Percentiles rank a stretch among this genome's conserved stretches.
phyloP scores from a whole-genome alignment of 1,284 basidiomycete genomes.

The Leucoagaricus sp. region DNA sequence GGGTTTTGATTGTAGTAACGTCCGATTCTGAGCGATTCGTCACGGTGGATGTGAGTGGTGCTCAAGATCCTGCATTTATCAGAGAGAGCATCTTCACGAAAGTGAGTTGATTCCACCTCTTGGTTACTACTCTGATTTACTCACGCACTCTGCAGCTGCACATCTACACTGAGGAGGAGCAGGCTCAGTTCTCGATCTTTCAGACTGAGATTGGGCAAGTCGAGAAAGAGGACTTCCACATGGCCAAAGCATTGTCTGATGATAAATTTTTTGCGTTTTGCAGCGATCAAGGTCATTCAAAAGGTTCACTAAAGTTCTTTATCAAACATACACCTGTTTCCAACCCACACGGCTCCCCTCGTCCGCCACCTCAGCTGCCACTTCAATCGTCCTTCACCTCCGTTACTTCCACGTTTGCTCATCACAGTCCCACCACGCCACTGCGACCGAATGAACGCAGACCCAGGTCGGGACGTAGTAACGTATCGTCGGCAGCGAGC shows the following conservation, averaged over 20 bases:
- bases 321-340: constrained; percentile 64
- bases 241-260: constrained; percentile 69
- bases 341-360: constrained; percentile 52
- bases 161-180: constrained; percentile 80
- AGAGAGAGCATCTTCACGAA: constrained; percentile 85
- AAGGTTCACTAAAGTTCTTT: constrained; percentile 80
- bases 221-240: constrained; percentile 76
- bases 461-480: constrained; percentile 61
- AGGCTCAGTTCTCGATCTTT: constrained; percentile 77
- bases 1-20: constrained; percentile 74
- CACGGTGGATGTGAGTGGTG: constrained; percentile 76
- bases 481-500: constrained; percentile 62
- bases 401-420: constrained; percentile 54
- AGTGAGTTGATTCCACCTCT: constrained; percentile 41
- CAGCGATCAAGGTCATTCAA: constrained; percentile 68
- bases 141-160: constrained; percentile 55
- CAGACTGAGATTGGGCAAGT: constrained; percentile 88
- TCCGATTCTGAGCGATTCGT: constrained; percentile 81
- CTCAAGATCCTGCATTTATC: constrained; percentile 71
- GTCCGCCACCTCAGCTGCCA: constrained; percentile 20
- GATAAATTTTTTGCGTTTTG: constrained; percentile 76
- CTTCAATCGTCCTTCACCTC: constrained; percentile 38
- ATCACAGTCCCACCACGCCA: constrained; percentile 37
- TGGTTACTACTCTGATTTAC: constrained; percentile 13
- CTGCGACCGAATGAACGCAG: constrained; percentile 49